phyloP scores from a whole-genome alignment of 345 rosid genomes.

The Linum lewisii region DNA sequence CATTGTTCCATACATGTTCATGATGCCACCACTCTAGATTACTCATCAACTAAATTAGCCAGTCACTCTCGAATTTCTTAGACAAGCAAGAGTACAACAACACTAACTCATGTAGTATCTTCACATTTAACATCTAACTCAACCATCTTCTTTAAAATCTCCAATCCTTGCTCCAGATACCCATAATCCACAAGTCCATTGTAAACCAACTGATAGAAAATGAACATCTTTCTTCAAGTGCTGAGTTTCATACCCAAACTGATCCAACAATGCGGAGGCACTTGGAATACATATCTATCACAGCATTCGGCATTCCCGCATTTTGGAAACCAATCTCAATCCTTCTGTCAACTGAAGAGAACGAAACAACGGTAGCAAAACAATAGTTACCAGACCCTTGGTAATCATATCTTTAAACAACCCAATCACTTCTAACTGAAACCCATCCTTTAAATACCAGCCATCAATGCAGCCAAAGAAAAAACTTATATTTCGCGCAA shows the following conservation, averaged over 20 bases:
- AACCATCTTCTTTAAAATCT: conserved; percentile 40
- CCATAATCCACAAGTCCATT: conserved; percentile 48
- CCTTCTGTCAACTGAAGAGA: conserved; percentile 39
- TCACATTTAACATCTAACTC: conserved; percentile 39
- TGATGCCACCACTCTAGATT: conserved; percentile 32
- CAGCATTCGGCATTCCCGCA: conserved; percentile 42
- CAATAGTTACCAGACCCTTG: conserved; percentile 47
- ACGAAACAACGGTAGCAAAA: conserved; percentile 41
- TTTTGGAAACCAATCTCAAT: conserved; percentile 55
- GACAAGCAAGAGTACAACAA: conserved; percentile 43
- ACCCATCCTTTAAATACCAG: conserved; percentile 45
- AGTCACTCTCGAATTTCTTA: conserved; percentile 46
- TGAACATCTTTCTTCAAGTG: conserved; percentile 38
- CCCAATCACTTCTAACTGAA: conserved; percentile 34
- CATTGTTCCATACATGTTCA: conserved; percentile 84
- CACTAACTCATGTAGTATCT: conserved; percentile 37
- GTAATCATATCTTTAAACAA: conserved; percentile 46
- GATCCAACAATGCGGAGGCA: conserved; percentile 34
- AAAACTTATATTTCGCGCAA: conserved; percentile 50
- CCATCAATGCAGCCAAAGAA: conserved; percentile 69
- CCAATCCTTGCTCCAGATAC: conserved; percentile 35
- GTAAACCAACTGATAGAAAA: conserved; percentile 45
- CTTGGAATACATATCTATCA: conserved; percentile 46
- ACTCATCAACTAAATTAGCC: conserved; percentile 38
- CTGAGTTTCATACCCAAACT: conserved; percentile 27